phyloP scores from a whole-genome alignment of 2,329 filamentous ascomycete genomes.

The Scopulariopsis brevicaulis region DNA sequence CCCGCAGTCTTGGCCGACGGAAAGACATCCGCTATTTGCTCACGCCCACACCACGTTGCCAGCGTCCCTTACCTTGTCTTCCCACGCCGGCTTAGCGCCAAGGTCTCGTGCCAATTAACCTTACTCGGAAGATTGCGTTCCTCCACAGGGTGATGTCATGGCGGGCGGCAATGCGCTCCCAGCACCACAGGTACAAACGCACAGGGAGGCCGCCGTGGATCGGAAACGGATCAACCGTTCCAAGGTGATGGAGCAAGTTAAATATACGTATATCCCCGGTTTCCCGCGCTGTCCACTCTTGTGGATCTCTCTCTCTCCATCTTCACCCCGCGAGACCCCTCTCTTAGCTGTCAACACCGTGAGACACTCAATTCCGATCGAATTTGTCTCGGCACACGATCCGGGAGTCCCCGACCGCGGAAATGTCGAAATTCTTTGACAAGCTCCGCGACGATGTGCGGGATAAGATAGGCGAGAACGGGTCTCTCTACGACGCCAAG shows the following conservation, averaged over 20 bases:
- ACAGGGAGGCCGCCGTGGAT: not conserved
- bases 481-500: constrained; percentile 40
- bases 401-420: not conserved
- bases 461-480: not conserved
- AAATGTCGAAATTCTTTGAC: not conserved
- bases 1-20: no score
- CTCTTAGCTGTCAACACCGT: not conserved
- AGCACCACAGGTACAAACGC: not conserved
- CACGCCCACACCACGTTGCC: not conserved
- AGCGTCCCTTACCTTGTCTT: no score
- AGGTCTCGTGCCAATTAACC: not conserved
- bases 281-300: not conserved
- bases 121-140: no score
- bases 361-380: not conserved
- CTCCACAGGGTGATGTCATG: not conserved
- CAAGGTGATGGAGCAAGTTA: not conserved
- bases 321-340: not conserved
- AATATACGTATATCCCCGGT: not conserved
- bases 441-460: constrained; percentile 1
- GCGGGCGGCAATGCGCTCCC: not conserved
- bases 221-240: not conserved
- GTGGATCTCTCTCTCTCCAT: not conserved
- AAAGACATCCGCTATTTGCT: no score
- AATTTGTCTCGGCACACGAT: not conserved
- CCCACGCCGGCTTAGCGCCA: not conserved